Evolutionary conservation across 495 filamentous ascomycete species (phyloP), one percentile per base, ranked within the genome.

Genomic region (Aspergillus diversus): DNA sequence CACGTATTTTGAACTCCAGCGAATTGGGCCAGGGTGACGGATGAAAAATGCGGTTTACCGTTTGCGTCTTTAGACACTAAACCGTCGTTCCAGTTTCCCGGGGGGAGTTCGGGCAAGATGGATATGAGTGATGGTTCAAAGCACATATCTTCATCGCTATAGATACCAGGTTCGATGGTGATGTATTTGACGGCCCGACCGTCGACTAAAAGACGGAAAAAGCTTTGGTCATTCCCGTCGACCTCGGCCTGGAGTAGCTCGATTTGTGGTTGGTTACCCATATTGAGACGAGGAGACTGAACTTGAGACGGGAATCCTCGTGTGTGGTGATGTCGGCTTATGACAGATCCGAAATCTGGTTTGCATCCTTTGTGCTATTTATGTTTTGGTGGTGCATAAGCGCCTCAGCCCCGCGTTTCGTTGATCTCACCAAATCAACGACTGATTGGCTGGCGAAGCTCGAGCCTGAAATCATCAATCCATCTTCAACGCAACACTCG

Each of bases 81-180:
- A 13, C 65, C 67, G 62, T 71, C 64, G 51, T 72, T 72, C 69
- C 71, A 75, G n/a, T 71, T 54, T 42, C 68, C 68, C 34, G 61
- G 12, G 16, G 67, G 63, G 31, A 70, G 47, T 34, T 59, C 35
- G 5, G 72, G 69, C 5, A 73, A 55, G 33, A 72, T 8, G 1
- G 63, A 60, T 7, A 59, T 34, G 17, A 71, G 63, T 32, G 66
- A 66, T 33, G 72, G 72, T 13, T 61, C 69, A 60, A 79, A 77
- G 57, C 68, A 79, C 63, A 79, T 69, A 55, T 75, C 69, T 49
- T 75, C 71, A 8, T 62, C 37, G 48, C 57, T 68, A 54, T 69
- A 77, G 34, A 73, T 66, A 56, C 66, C 70, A 16, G 69, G 69
- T n/a, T 73, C 67, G 11, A 77, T 63, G 55, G 72, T 74, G 64